Evolutionary conservation across 768 basidiomycete species (phyloP), one percentile per base, ranked within the genome.

Genomic region (Lactarius sp.): DNA sequence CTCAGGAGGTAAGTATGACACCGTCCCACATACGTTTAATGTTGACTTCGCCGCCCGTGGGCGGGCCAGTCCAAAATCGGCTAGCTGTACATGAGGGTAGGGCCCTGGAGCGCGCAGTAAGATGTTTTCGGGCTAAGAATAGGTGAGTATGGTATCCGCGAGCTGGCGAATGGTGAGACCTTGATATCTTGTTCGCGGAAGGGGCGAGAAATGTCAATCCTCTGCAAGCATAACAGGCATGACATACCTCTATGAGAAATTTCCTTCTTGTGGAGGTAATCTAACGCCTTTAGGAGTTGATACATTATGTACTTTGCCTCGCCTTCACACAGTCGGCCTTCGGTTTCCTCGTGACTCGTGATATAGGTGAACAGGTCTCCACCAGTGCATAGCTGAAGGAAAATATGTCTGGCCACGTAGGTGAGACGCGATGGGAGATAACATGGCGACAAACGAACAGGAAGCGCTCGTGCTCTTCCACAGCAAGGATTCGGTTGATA

Each of bases 331-430:
- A 93, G 77, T 60, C 78, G 81, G 61, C 74, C 71, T 31, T 76
- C 76, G 39, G 75, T 76, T 31, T 81, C 80, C 18, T 80, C 75
- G 63, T 84, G 80, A 60, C 79, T 84, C 16, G 83, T 84, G 66
- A 93, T 87, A 73, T 92, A 92, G 3, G 88, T 89, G 73, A 92
- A 92, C n/a, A 93, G 80, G 70, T 93, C 91, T 27, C 90, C 91
- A 10, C 91, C 90, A 0, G 90, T 92, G 69, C 88, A 92, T 8
- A 93, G 78, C 73, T 93, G 87, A 39, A 93, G 83, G 74, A 93
- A 92, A 49, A 93, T 89, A 72, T 92, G 87, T 34, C 87, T 89
- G 58, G 3, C 10, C 39, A 66, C 37, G 50, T 36, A 34, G 31
- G 39, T 44, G 51, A 61, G 46, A 10, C 56, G n/a, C 39, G 36